Conservation (phyloP, 805 yeast species). For the Sugiyamaella boreocaroliniensis region DNA sequence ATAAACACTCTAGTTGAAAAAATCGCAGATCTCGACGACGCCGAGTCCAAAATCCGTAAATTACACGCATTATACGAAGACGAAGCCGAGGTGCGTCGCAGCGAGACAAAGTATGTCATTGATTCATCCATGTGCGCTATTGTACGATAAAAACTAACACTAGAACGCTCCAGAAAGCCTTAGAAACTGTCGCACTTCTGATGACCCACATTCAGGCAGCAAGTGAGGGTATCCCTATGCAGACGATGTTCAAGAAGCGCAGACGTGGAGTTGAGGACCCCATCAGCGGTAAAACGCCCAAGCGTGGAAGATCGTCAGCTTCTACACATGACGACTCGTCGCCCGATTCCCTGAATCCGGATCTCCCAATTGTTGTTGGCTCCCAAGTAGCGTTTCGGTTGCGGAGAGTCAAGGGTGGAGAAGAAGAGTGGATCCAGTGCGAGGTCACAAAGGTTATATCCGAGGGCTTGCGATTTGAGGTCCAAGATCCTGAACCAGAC, state of each 20-base stretch:
- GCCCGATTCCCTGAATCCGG: not conserved
- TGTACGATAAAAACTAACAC: not conserved
- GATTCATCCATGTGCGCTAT: not conserved
- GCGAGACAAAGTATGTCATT: conserved; percentile 1
- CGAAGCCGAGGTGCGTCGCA: conserved; percentile 2
- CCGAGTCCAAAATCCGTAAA: not conserved
- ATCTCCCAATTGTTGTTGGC: conserved; percentile 43
- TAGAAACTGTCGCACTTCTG: conserved; percentile 6
- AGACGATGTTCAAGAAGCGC: conserved; percentile 7
- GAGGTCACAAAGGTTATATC: conserved; percentile 70
- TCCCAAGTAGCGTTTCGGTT: conserved; percentile 86
- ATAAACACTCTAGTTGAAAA: not conserved
- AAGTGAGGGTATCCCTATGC: not conserved
- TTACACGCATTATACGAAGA: conserved; percentile 4
- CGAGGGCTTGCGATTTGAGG: conserved; percentile 75
- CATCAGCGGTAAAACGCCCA: conserved; percentile 1
- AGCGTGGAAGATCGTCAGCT: conserved; percentile 5
- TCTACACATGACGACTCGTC: not conserved
- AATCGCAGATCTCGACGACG: conserved; percentile 1
- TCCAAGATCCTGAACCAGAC: conserved; percentile 97
- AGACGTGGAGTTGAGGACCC: conserved; percentile 9
- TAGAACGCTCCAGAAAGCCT: conserved; percentile 6
- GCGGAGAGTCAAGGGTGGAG: conserved; percentile 51
- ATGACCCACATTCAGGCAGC: not conserved
- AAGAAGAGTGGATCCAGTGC: conserved; percentile 93